Evolutionary conservation across 805 yeast genomes (phyloP).

Genomic region (Starmerella bombicola): DNA sequence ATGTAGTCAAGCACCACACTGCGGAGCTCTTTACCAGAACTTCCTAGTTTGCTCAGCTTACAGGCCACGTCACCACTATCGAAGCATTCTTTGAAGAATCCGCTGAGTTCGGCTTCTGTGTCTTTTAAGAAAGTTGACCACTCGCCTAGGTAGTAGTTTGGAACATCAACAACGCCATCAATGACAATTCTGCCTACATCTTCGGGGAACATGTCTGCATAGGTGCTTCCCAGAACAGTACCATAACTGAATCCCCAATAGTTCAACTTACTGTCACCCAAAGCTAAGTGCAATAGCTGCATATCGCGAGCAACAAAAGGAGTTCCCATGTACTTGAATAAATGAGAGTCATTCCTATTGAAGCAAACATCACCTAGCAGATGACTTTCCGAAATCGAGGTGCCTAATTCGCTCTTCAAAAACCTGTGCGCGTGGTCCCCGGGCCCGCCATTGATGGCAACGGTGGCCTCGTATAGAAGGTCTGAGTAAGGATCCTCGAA

Average conservation of each 20-base stretch:
- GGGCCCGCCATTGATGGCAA: constrained; percentile 4
- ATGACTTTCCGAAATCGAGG: constrained; percentile 8
- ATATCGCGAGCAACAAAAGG: constrained; percentile 22
- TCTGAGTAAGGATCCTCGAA: constrained; percentile 1
- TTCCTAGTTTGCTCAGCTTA: constrained; percentile 3
- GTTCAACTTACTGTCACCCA: constrained; percentile 22
- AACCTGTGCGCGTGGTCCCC: constrained; percentile 4
- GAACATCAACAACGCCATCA: constrained; percentile 21
- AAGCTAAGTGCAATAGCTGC: constrained; percentile 19
- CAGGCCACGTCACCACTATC: constrained; percentile 3
- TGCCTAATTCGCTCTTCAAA: constrained; percentile 12
- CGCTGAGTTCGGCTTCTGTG: constrained; percentile 12
- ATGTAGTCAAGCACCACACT: constrained; percentile 2
- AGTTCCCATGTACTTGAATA: constrained; percentile 16
- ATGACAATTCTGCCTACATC: constrained; percentile 17
- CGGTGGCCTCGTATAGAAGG: not conserved
- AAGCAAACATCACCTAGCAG: constrained; percentile 16
- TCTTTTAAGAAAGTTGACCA: constrained; percentile 18
- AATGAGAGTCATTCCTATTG: constrained; percentile 6
- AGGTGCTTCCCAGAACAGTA: constrained; percentile 19
- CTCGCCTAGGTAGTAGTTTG: constrained; percentile 17
- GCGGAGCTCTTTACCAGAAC: constrained; percentile 5
- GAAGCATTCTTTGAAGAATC: constrained; percentile 15
- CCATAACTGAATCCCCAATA: constrained; percentile 25
- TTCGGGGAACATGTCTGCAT: constrained; percentile 22